Base-by-base conservation (phyloP, 345 rosid species). In the Gossypium turneri region DNA sequence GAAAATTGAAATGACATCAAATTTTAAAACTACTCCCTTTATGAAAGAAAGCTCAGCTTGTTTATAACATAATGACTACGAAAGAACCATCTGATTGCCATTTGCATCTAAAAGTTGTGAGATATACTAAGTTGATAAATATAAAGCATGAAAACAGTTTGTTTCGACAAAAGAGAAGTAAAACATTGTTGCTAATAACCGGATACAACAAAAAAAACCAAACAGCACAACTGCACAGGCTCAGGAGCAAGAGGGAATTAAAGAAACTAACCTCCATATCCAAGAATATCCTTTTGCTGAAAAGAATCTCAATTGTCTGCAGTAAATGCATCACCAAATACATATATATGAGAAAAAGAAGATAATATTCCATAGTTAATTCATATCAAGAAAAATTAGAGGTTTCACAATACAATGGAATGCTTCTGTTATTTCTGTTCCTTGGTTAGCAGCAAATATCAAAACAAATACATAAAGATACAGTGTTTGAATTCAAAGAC, bases 291-390 rank as follows among this genome's bases (percentile, higher is more conserved):
- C 76, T 85, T 65, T 76, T 85, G 85, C 88, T 80, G 86, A 91
- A 90, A 76, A 93, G 93, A 60, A 82, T 82, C 85, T 82, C 92
- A 56, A 95, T 87, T 0, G 93, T 93, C 99, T 95, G 96, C 43
- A 84, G 80, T 59, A 75, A 63, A 79, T 7, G 71, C 24, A 50
- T 50, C 58, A 9, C 15, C 78, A 29, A 67, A 43, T 57, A 65
- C 29, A 55, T 29, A 19, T n/a, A 50, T 47, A 25, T 15, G n/a
- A 27, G 16, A 24, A 61, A 73, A 43, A 45, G 12, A 20, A 20
- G 24, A 47, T 44, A 60, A 47, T 27, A 50, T 48, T 62, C 12
- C 48, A 17, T 48, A 25, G 44, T 53, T 20, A 61, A 19, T 44
- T 64, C 19, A 50, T 25, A 13, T 12, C 38, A 67, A 48, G 57